Evolutionary conservation across 768 basidiomycete species (phyloP).

Genomic region (Serendipita vermifera): DNA sequence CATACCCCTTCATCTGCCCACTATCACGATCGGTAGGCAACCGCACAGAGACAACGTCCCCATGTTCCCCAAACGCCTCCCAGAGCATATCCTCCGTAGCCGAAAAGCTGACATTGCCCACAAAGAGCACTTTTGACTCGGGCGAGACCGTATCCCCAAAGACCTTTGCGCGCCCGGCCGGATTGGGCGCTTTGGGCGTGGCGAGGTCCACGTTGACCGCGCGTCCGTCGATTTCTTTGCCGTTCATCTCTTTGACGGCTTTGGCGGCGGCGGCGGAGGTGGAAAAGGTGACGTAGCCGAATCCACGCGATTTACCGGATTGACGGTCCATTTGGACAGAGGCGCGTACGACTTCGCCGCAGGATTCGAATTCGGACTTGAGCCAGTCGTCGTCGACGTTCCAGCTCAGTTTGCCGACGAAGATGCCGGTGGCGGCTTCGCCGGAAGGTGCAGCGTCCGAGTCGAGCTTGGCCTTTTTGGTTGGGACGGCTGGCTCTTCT

Average conservation of each 20-base stretch:
- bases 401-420: constrained; percentile 91
- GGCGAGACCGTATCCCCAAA: constrained; percentile 57
- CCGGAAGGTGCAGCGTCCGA: constrained; percentile 35
- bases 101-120: constrained; percentile 78
- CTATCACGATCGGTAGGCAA: constrained; percentile 88
- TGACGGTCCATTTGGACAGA: constrained; percentile 78
- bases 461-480: constrained; percentile 77
- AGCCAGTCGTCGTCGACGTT: constrained; percentile 95
- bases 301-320: constrained; percentile 70
- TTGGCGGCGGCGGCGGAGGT: constrained; percentile 60
- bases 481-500: constrained; percentile 35
- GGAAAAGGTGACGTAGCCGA: constrained; percentile 71
- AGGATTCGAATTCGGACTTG: constrained; percentile 74
- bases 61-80: constrained; percentile 81
- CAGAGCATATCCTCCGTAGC: constrained; percentile 75
- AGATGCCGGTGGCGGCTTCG: constrained; percentile 57
- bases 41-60: constrained; percentile 72
- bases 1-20: constrained; percentile 88
- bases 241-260: constrained; percentile 59
- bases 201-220: constrained; percentile 76
- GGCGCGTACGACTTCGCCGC: constrained; percentile 81
- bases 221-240: constrained; percentile 87
- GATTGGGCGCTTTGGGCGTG: constrained; percentile 38
- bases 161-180: constrained; percentile 48
- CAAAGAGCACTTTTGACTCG: constrained; percentile 64